Conservation (phyloP, 1,284 basidiomycete species). For the Leccinum colubrinum region DNA sequence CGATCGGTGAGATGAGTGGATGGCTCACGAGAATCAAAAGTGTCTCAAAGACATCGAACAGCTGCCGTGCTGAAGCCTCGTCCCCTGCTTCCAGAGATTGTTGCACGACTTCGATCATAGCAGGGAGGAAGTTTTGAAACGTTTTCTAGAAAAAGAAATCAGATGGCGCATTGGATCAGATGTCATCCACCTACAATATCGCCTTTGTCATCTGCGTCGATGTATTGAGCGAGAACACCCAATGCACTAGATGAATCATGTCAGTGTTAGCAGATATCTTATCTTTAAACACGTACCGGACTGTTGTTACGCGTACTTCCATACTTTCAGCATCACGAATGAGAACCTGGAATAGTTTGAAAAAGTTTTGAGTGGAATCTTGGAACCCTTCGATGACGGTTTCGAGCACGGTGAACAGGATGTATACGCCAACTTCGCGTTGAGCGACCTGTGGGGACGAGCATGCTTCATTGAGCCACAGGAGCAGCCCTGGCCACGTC, state of each 20-base stretch:
- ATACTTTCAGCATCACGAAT: slow-evolving; percentile 86
- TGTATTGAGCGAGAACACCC: slow-evolving; percentile 92
- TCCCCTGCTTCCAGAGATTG: slow-evolving; percentile 84
- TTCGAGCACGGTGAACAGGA: slow-evolving; percentile 91
- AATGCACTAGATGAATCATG: slow-evolving; percentile 56
- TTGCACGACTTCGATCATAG: slow-evolving; percentile 89
- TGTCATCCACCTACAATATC: slow-evolving; percentile 65
- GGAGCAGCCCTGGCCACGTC: slow-evolving; percentile 87
- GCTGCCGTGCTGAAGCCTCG: slow-evolving; percentile 81
- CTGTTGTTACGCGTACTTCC: slow-evolving; percentile 91
- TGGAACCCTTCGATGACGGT: slow-evolving; percentile 89
- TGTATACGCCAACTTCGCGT: slow-evolving; percentile 87
- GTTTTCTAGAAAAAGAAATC: slow-evolving; percentile 53
- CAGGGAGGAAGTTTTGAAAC: slow-evolving; percentile 88
- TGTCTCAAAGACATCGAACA: slow-evolving; percentile 96
- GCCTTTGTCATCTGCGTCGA: slow-evolving; percentile 84
- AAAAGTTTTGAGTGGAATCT: slow-evolving; percentile 75
- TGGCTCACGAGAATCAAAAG: slow-evolving; percentile 81
- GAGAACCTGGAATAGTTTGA: slow-evolving; percentile 81
- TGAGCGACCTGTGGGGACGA: slow-evolving; percentile 69
- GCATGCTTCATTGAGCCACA: slow-evolving; percentile 84
- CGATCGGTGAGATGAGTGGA: neutral
- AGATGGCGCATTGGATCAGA: neutral
- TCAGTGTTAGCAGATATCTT: slow-evolving; percentile 6
- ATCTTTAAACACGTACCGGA: slow-evolving; percentile 49